Percentiles rank a stretch among this genome's conserved stretches.
Evolutionary conservation across 2,329 filamentous ascomycete genomes (phyloP).

Genomic region (Nemania diffusa): DNA sequence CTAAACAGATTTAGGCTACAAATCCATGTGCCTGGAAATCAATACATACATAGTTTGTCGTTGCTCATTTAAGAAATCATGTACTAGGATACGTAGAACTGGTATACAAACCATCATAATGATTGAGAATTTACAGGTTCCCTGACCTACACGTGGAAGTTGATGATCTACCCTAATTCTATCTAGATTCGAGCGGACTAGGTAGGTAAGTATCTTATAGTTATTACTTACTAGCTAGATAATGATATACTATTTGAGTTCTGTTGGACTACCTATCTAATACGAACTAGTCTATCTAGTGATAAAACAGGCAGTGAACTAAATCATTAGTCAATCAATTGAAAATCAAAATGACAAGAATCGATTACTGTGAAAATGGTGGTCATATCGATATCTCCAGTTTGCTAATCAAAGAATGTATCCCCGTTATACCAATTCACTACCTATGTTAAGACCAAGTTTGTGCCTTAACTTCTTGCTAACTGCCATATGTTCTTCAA

Average conservation of each 20-base stretch:
- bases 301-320: background rate
- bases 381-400: background rate
- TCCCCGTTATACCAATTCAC: background rate
- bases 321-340: background rate
- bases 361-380: background rate
- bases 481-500: background rate
- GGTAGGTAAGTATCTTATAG: background rate
- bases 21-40: background rate
- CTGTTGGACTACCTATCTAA: too few relatives aligned
- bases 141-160: background rate
- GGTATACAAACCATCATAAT: background rate
- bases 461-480: background rate
- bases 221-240: background rate
- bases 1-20: background rate
- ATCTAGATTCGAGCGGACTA: background rate
- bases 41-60: background rate
- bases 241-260: background rate
- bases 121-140: background rate
- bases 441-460: background rate
- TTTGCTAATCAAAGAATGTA: background rate
- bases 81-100: background rate
- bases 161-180: background rate
- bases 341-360: background rate
- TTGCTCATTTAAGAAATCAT: background rate
- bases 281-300: too few relatives aligned